Evolutionary conservation across 2,329 filamentous ascomycete genomes (phyloP).

Genomic region (Cladosporium sp.): DNA sequence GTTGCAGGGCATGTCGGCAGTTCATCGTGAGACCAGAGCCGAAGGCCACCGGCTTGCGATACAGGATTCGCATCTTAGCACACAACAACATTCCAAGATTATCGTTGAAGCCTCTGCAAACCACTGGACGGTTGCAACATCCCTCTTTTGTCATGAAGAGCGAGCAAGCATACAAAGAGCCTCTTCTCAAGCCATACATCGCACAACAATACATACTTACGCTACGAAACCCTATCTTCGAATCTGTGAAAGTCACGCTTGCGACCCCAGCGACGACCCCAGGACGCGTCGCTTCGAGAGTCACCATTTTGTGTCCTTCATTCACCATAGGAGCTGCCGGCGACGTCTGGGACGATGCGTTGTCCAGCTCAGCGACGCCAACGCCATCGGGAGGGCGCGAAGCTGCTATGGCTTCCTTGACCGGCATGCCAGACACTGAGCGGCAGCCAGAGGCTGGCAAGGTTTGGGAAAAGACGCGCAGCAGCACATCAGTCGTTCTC

Average conservation of each 20-base stretch:
- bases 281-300: conserved; percentile 69
- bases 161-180: conserved; percentile 15
- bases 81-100: conserved; percentile 79
- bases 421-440: conserved; percentile 41
- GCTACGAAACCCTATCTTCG: conserved; percentile 91
- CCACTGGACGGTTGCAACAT: conserved; percentile 21
- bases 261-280: conserved; percentile 78
- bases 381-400: conserved; percentile 23
- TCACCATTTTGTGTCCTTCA: conserved; percentile 89
- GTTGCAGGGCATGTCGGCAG: conserved; percentile 86
- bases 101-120: conserved; percentile 58
- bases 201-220: conserved; percentile 78
- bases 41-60: conserved; percentile 83
- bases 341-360: conserved; percentile 88
- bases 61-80: conserved; percentile 87
- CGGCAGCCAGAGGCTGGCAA: conserved; percentile 81
- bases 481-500: conserved; percentile 91
- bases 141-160: conserved; percentile 22
- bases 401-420: conserved; percentile 30
- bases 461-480: conserved; percentile 89
- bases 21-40: conserved; percentile 92
- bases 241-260: conserved; percentile 79
- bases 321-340: conserved; percentile 94
- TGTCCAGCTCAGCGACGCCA: conserved; percentile 43
- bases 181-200: conserved; percentile 37